Evolutionary conservation across 1,139 yeast species (phyloP), one percentile per base, ranked within the genome.

Genomic region (Insectozyma bohioensis): DNA sequence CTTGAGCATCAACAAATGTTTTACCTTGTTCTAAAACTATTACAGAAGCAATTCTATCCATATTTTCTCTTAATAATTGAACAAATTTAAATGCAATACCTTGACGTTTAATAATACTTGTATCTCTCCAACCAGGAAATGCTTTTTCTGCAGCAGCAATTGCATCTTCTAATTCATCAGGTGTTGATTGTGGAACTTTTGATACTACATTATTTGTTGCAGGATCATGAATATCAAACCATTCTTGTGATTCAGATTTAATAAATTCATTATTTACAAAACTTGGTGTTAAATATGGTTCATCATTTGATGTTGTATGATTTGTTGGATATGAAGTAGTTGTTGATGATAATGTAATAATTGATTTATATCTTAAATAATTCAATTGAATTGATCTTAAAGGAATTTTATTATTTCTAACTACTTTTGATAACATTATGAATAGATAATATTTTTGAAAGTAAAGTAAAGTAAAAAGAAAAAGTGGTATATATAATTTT

Each of bases 21-120:
- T 84, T 84, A 34, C 94, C 94, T 61, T 84, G 92, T 61, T 84
- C 92, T 47, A 80, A 67, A 26, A 84, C 87, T 55, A 84, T 84
- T 45, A 78, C 68, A 12, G 77, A 72, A 3, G 94, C 94, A 27
- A 84, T 62, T 40, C 84, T 58, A 56, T 84, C 88, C 80, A 80
- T 75, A 61, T 83, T 79, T 37, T 67, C 73, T 40, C 82, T 72
- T 49, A 84, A 75, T 41, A 84, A 69, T 51, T 75, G 76, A 14
- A 80, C 88, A 54, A 79, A 79, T 52, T 75, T 79, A 68, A 84
- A 84, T 11, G 85, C 84, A 47, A 82, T 75, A 43, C 85, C 88
- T 60, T 82, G 90, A 53, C 94, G 74, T 49, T 75, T 75, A 51
- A 84, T 73, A 26, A 82, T 61, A 26, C 85, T 72, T 40, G 76